phyloP scores from a whole-genome alignment of 139 green algal species.

The Gonium pectorale region DNA sequence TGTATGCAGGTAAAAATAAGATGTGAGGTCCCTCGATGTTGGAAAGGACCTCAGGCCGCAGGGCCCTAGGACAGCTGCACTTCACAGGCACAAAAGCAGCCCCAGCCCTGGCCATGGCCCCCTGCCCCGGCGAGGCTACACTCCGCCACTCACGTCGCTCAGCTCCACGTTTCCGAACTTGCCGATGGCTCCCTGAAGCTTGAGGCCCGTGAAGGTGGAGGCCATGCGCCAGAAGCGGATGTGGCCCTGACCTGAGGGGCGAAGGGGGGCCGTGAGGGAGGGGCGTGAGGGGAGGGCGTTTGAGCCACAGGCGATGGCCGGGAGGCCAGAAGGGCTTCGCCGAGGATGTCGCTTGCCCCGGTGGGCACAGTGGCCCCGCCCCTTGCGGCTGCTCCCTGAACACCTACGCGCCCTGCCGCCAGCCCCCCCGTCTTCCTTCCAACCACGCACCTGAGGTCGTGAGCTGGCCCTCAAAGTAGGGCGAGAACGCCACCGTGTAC shows the following conservation, averaged over 20 bases:
- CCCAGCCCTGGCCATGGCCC: too few relatives aligned
- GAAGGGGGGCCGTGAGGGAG: not conserved
- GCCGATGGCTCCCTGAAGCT: slow-evolving; percentile 86
- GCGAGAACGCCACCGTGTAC: slow-evolving; percentile 77
- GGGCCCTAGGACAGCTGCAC: too few relatives aligned
- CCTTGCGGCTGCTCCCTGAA: too few relatives aligned
- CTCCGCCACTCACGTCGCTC: slow-evolving; percentile 77
- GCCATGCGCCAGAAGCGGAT: slow-evolving; percentile 93
- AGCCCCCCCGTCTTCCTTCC: not conserved
- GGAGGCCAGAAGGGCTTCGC: too few relatives aligned
- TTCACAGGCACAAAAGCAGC: too few relatives aligned
- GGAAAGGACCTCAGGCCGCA: too few relatives aligned
- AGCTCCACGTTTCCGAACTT: slow-evolving; percentile 87
- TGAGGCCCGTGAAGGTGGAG: slow-evolving; percentile 91
- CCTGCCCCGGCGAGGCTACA: slow-evolving; percentile 85
- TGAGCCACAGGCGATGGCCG: not conserved
- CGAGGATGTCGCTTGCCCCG: too few relatives aligned
- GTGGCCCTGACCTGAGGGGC: slow-evolving; percentile 77
- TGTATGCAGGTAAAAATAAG: too few relatives aligned
- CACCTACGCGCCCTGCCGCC: too few relatives aligned
- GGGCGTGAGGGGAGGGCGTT: too few relatives aligned
- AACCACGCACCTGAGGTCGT: slow-evolving; percentile 58
- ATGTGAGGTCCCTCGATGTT: too few relatives aligned
- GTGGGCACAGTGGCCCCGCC: too few relatives aligned
- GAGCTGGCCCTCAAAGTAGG: slow-evolving; percentile 72